Conservation (phyloP, 1,284 basidiomycete genomes). For the Golubevia pallescens region DNA sequence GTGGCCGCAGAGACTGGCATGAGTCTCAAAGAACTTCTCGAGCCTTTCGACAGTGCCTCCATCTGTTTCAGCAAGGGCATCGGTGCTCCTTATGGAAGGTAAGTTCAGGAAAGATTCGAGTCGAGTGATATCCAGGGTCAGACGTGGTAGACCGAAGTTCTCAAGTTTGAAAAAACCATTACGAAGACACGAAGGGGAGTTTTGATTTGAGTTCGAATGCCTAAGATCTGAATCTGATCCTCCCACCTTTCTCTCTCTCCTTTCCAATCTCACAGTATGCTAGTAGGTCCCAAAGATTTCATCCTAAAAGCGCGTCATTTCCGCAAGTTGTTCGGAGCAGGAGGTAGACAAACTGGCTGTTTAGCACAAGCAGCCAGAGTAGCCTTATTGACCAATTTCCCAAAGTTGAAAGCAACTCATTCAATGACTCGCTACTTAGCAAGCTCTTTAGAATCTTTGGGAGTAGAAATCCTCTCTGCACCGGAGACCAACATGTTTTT, state of each 20-base stretch:
- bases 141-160: no score
- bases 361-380: constrained; percentile 49
- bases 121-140: no score
- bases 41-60: constrained; percentile 58
- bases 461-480: constrained; percentile 32
- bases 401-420: constrained; percentile 45
- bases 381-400: constrained; percentile 44
- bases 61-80: constrained; percentile 60
- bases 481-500: constrained; percentile 56
- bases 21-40: constrained; percentile 47
- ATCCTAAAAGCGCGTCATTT: constrained; percentile 48
- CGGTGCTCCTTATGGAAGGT: constrained; percentile 53
- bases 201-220: no score
- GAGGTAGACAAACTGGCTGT: constrained; percentile 47
- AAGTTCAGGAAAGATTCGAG: constrained; percentile 7
- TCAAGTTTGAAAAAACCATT: no score
- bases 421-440: constrained; percentile 35
- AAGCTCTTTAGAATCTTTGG: constrained; percentile 28
- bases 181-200: no score
- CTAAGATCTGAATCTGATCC: no score
- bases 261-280: background rate
- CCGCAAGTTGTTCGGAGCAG: constrained; percentile 58
- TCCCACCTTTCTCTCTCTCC: no score
- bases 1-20: constrained; percentile 53
- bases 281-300: background rate